Conservation (phyloP, 2,329 filamentous ascomycete genomes). For the Ciborinia camelliae region DNA sequence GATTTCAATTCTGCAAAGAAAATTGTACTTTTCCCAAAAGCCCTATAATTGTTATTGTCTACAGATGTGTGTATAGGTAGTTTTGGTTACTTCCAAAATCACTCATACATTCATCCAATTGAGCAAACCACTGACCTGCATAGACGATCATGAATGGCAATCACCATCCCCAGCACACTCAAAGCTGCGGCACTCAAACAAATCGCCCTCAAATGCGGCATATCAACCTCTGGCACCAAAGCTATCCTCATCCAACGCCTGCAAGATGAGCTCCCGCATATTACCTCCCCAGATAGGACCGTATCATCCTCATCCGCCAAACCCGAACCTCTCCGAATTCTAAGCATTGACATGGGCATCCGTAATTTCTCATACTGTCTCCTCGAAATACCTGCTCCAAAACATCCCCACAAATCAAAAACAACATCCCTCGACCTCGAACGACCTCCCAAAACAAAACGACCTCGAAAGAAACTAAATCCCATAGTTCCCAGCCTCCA, state of each 20-base stretch:
- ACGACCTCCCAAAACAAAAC: no score
- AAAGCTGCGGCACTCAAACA: constrained; percentile 54
- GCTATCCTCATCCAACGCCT: constrained; percentile 51
- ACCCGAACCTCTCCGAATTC: constrained; percentile 44
- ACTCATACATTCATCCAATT: not conserved
- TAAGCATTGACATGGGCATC: constrained; percentile 84
- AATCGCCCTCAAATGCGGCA: constrained; percentile 59
- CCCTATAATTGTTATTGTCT: no score
- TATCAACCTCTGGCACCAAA: constrained; percentile 59
- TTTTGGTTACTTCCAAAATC: not conserved
- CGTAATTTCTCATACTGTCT: constrained; percentile 75
- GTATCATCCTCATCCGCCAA: constrained; percentile 22
- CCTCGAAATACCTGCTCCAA: constrained; percentile 38
- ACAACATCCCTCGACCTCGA: not conserved
- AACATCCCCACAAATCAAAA: not conserved
- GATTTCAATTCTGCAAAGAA: no score
- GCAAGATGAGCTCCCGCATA: constrained; percentile 37
- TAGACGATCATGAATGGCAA: constrained; percentile 34
- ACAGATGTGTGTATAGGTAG: no score
- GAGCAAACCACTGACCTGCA: not conserved
- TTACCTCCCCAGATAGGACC: constrained; percentile 16
- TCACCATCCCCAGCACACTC: constrained; percentile 38
- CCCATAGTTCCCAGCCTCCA: not conserved
- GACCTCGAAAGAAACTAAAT: not conserved
- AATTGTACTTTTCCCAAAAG: no score